These are phyloP conservation scores for Arachis monticola DNA, from an alignment of 331 rosid species.

Conservation along the genomic window DNA sequence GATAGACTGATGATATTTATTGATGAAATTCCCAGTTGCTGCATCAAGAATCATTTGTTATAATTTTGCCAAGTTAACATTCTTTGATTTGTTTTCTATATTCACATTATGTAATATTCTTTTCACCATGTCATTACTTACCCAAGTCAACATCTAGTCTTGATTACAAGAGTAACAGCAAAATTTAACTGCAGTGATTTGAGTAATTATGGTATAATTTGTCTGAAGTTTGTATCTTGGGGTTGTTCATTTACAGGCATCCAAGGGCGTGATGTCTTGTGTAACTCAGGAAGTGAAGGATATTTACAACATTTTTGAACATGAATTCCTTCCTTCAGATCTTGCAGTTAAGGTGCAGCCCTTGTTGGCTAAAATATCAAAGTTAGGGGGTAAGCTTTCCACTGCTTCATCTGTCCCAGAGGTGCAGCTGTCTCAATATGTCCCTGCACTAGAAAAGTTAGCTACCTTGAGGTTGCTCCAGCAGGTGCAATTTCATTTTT, in stretches of 20 bases:
- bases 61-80: neutral
- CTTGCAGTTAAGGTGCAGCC: constrained; percentile 81
- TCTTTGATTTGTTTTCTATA: neutral
- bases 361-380: constrained; percentile 69
- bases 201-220: neutral
- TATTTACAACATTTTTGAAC: constrained; percentile 84
- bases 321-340: constrained; percentile 82
- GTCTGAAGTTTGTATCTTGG: constrained; percentile 1
- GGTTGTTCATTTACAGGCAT: constrained; percentile 52
- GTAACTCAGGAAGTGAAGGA: constrained; percentile 97
- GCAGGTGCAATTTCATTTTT: constrained; percentile 60
- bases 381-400: constrained; percentile 84
- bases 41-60: neutral
- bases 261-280: constrained; percentile 93
- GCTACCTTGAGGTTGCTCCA: constrained; percentile 95
- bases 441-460: constrained; percentile 77
- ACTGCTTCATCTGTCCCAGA: constrained; percentile 93
- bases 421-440: constrained; percentile 82
- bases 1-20: neutral
- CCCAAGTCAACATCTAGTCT: neutral
- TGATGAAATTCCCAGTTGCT: neutral
- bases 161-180: neutral
- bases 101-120: neutral
- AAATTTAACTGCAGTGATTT: neutral
- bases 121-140: constrained; percentile 23